Evolutionary conservation across 139 green algal genomes (phyloP), one percentile per base, ranked within the genome.

Genomic region (Chlamydomonas incerta): DNA sequence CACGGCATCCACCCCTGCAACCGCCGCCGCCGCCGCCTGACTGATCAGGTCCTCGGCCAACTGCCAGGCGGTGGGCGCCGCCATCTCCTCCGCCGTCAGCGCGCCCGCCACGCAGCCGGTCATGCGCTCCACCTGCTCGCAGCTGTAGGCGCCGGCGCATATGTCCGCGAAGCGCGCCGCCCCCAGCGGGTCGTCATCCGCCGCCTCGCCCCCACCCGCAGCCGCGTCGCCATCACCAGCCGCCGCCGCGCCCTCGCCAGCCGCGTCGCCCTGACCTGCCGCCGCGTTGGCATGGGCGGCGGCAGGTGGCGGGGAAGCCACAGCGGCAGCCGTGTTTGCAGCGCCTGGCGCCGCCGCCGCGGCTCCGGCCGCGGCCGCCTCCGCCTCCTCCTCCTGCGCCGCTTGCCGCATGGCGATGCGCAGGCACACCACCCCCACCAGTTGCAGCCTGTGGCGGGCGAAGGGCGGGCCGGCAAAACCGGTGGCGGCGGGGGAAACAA

Each of bases 361-460:
- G 10, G 3, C 26, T 23, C 17, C 26, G 3, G 3, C 62, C 3
- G 62, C 24, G 17, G 28, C 62, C 8, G 62, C 62, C 26, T 31
- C 2, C 18, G 17, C 20, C 24, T 31, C 17, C 62, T 15, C 28
- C 24, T 31, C 18, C 4, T 29, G 57, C 57, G 57, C 57, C 21
- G 41, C 5, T 8, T 50, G 41, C 41, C 57, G 41, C 72, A 80
- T 80, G 20, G 50, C 50, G 2, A 80, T 5, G 17, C 74, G 74
- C 58, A 82, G 74, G 57, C 34, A 37, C 57, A 35, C 58, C 17
- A 71, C 58, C 14, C 74, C 74, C 24, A 60, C 58, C 58, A 82
- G 34, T 33, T 82, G 74, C 34, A 82, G 29, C 74, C 74, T 82
- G 74, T 13, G 20, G n/a, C n/a, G n/a, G n/a, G n/a, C n/a, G n/a